Base-by-base conservation (phyloP, 495 filamentous ascomycete species). In the Lasiosphaeria miniovina region DNA sequence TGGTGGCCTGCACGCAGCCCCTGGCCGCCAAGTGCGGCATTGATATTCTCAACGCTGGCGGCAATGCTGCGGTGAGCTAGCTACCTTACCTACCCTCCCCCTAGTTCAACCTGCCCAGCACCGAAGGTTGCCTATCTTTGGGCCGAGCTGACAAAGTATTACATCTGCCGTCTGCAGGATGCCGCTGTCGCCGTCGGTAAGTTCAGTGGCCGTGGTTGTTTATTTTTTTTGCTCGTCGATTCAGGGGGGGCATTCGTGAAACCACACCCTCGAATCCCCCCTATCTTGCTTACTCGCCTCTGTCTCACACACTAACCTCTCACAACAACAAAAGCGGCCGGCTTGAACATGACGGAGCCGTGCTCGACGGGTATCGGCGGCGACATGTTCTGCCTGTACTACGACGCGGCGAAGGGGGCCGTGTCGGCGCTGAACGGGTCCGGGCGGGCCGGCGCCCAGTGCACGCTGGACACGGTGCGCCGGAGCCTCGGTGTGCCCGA, bases 361-460 rank as follows among this genome's bases (percentile, higher is more conserved):
- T 84, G 86, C 45, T 92, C 88, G 0, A 98, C 94, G 3, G 94
- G 94, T n/a, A 96, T 98, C 61, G 94, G 95, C 59, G 94, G 94
- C 36, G 94, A 98, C 75, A 91, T 96, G 86, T 98, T 98, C 80
- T 96, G 91, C 71, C 86, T 98, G 9, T 98, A 86, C 81, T 98
- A 95, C 75, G 81, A 91, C 67, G 88, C 90, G 52, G 84, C 88
- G 63, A 93, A 87, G 0, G 87, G 87, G 65, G 90, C 87, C 58
- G 84, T 97, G 10, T 87, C 85, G 60, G 89, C 90, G 8, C 74
- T 98, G 61, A 98, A 98, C 73, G 95, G 93, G 33, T 96, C 92
- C 2, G 94, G 94, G 14, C 84, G 95, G 17, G 86, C 91, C 4
- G 86, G 90, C 3, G 77, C 71, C n/a, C 83, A 83, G 24, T 84